Evolutionary conservation across 306 rosid genomes (phyloP), one percentile per base, ranked within the genome.

Genomic region (Prunus padus): DNA sequence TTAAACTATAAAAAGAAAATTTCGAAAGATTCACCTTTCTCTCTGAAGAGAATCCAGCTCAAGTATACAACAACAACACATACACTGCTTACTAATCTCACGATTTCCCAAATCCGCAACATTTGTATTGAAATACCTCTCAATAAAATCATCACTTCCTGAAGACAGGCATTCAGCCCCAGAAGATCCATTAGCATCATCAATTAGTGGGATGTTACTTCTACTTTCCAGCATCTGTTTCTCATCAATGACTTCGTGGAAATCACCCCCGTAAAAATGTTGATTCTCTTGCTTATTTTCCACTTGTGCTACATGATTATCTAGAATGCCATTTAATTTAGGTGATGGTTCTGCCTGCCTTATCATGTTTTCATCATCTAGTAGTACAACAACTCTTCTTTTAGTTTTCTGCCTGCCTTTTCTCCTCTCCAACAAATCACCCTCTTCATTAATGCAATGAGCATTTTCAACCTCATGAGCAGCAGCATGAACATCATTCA

Each of bases 51-150:
- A 78, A 75, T 87, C 96, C 60, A 73, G 71, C 80, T 78, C 87
- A 72, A 95, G 84, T 78, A 86, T 60, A 83, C 89, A 92, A 66
- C 67, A 73, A 79, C 98, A 88, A 55, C 75, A 75, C 67, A 87
- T 73, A 67, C 78, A 89, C 79, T 67, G 88, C 77, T 51, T 73
- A 84, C 92, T 92, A 68, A 74, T 82, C 77, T 95, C 99, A 25
- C 80, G 84, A 81, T 79, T 84, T 79, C 77, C 82, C 23, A 80
- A 84, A 71, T 95, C 91, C 11, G 92, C 97, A 69, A 92, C 71
- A 75, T 67, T 83, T 67, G 78, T 19, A 86, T 87, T 88, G 83
- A 95, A 95, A 87, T 88, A 88, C 47, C 79, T 75, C 77, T 71
- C 84, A 76, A 95, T 79, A 60, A 84, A 85, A 61, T 74, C 86